Percentiles rank a stretch among this genome's conserved stretches.
Evolutionary conservation across 2,329 filamentous ascomycete species (phyloP).

Genomic region (Gremmenia infestans): DNA sequence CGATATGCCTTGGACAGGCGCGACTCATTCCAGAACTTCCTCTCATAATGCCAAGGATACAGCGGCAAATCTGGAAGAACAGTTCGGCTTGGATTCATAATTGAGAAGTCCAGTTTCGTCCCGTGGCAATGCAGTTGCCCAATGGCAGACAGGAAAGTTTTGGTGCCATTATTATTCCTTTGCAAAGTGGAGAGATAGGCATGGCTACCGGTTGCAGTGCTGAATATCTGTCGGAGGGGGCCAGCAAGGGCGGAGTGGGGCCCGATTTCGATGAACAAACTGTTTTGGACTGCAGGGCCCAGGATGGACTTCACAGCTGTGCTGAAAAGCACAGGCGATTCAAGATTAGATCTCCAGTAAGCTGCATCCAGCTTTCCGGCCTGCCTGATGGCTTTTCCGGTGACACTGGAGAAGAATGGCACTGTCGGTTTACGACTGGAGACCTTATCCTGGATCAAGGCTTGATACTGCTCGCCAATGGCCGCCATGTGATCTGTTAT

Average conservation of each 20-base stretch:
- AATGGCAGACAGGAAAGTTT: conserved; percentile 4
- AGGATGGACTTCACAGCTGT: conserved; percentile 4
- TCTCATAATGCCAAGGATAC: conserved; percentile 49
- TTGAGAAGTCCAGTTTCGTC: conserved; percentile 3
- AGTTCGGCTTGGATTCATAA: conserved; percentile 34
- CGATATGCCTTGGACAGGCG: conserved; percentile 43
- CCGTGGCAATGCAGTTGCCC: conserved; percentile 6
- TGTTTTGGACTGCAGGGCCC: neutral
- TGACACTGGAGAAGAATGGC: conserved; percentile 16
- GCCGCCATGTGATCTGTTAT: conserved; percentile 30
- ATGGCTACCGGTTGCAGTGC: neutral
- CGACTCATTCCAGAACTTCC: conserved; percentile 48
- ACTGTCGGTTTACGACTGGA: neutral
- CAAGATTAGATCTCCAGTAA: conserved; percentile 37
- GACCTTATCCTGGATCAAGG: neutral
- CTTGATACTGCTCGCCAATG: conserved; percentile 18
- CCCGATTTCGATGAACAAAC: conserved; percentile 21
- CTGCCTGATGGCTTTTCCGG: neutral
- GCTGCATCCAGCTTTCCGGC: conserved; percentile 1
- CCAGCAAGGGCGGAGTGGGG: conserved; percentile 20
- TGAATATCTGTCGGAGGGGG: conserved; percentile 21
- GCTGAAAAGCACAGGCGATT: conserved; percentile 12
- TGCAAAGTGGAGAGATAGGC: conserved; percentile 8
- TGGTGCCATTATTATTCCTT: conserved; percentile 3
- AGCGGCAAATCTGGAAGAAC: conserved; percentile 42